A percentile compares a stretch with the other conserved stretches of the same genome.
phyloP scores from a whole-genome alignment of 345 rosid genomes.

The Firmiana major region DNA sequence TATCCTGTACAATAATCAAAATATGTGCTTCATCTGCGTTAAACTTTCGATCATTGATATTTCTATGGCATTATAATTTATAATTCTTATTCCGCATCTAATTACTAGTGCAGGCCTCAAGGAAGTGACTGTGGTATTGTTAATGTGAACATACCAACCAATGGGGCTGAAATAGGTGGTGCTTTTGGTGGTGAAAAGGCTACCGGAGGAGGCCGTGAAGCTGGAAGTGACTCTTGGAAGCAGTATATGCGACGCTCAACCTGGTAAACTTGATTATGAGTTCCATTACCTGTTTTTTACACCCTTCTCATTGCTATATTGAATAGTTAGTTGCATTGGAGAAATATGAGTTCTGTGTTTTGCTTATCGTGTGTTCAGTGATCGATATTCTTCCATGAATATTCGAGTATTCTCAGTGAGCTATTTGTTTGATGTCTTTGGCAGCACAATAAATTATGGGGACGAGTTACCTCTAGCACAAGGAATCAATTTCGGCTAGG shows the following conservation, averaged over 20 bases:
- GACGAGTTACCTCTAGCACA: conserved; percentile 92
- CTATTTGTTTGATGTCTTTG: conserved; percentile 6
- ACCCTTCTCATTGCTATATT: not conserved
- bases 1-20: not conserved
- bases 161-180: conserved; percentile 97
- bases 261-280: conserved; percentile 45
- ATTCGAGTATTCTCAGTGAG: not conserved
- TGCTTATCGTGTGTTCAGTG: not conserved
- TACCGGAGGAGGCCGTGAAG: conserved; percentile 97
- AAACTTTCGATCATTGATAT: not conserved
- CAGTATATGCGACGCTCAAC: conserved; percentile 98
- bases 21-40: not conserved
- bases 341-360: not conserved
- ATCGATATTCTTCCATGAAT: not conserved
- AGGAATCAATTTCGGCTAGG: conserved; percentile 90
- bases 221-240: conserved; percentile 99
- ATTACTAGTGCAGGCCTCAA: conserved; percentile 49
- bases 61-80: not conserved
- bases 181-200: conserved; percentile 97
- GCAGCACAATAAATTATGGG: conserved; percentile 92
- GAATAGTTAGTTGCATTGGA: not conserved
- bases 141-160: conserved; percentile 95
- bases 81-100: not conserved
- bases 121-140: conserved; percentile 98
- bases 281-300: not conserved